A percentile compares a stretch with the other conserved stretches of the same genome.
These are phyloP conservation scores for Wickerhamiella azyma DNA, from an alignment of 805 yeast species.

Conservation along the genomic window DNA sequence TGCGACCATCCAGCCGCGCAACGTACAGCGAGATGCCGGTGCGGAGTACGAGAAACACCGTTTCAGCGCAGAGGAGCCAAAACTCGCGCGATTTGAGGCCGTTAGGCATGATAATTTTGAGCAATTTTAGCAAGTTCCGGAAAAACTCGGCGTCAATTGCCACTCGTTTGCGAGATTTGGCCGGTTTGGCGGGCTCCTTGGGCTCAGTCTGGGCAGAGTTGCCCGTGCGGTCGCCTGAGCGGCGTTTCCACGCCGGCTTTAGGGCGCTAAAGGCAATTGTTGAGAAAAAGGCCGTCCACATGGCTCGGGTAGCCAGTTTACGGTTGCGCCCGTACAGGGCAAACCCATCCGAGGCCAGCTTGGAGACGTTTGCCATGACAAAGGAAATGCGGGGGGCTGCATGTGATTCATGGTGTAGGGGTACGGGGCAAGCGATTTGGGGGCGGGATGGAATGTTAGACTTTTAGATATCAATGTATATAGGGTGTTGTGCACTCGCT, in stretches of 20 bases:
- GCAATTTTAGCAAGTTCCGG: constrained; percentile 19
- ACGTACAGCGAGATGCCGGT: constrained; percentile 68
- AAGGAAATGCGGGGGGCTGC: constrained; percentile 9
- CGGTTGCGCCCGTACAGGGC: constrained; percentile 13
- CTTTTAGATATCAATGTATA: no score
- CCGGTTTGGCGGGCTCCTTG: constrained; percentile 1
- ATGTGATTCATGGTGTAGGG: not conserved
- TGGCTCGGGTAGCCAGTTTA: constrained; percentile 13
- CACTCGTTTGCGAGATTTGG: no score
- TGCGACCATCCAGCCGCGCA: constrained; percentile 72
- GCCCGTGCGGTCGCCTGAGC: no score
- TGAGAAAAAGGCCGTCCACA: constrained; percentile 14
- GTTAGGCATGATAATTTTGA: constrained; percentile 25
- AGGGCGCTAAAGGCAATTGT: not conserved
- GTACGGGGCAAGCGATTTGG: no score
- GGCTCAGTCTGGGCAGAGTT: no score
- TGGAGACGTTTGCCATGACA: constrained; percentile 10
- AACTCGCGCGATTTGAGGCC: constrained; percentile 23
- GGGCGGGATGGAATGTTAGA: no score
- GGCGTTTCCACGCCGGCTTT: no score
- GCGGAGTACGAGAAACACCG: constrained; percentile 46
- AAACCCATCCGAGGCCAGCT: constrained; percentile 4
- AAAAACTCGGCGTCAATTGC: constrained; percentile 25
- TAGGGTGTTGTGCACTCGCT: no score
- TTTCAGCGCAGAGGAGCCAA: constrained; percentile 35